Evolutionary conservation across 169 alveolate genomes (phyloP).

Genomic region (Prorocentrum cordatum): DNA sequence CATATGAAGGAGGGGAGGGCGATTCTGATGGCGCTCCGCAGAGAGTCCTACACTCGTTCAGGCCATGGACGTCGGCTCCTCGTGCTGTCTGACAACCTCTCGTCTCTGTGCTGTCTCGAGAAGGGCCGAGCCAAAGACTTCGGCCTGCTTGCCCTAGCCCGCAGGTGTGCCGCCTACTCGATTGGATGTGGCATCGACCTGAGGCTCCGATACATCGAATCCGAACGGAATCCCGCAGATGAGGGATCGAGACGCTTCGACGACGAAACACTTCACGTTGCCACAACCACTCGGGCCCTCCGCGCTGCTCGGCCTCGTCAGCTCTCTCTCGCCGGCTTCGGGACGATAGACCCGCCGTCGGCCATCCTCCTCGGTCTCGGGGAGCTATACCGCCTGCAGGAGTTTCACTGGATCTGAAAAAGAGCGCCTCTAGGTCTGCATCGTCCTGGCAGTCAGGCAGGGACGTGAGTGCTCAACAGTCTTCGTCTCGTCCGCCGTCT

Average conservation of each 20-base stretch:
- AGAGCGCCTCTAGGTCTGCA: no score
- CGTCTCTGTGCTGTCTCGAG: background rate
- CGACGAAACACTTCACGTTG: no score
- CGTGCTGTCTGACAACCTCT: background rate
- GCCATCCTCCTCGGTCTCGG: no score
- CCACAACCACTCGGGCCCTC: no score
- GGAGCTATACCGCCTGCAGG: no score
- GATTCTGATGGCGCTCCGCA: background rate
- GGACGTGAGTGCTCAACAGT: no score
- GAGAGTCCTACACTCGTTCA: background rate
- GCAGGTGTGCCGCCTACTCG: background rate
- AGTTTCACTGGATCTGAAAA: no score
- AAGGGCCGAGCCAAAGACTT: background rate
- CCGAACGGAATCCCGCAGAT: background rate
- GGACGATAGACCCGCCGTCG: no score
- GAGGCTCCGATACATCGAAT: background rate
- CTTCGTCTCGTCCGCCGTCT: background rate
- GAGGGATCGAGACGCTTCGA: background rate
- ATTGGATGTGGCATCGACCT: background rate
- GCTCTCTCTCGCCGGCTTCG: no score
- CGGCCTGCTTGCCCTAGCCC: background rate
- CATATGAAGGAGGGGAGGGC: conserved; percentile 26
- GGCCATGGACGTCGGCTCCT: background rate
- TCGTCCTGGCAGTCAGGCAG: no score
- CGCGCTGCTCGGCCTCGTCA: no score